A percentile compares a stretch with the other conserved stretches of the same genome.
phyloP scores from a whole-genome alignment of 2,329 filamentous ascomycete species.

The Cladorrhinum sp. region DNA sequence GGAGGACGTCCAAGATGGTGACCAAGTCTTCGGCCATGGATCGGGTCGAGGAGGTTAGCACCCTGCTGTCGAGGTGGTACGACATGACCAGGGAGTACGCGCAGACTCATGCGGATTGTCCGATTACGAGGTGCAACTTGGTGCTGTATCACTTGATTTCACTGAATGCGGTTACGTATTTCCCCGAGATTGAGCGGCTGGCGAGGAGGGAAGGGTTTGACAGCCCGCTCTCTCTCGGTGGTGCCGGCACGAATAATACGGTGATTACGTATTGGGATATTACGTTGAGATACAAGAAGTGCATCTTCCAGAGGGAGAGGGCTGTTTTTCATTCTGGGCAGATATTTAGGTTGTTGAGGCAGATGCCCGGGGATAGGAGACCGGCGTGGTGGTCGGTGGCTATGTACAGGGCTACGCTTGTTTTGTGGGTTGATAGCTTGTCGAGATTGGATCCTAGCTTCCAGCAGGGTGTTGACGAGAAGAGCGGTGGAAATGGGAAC shows the following conservation, averaged over 20 bases:
- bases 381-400: constrained; percentile 71
- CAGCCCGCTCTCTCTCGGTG: background rate
- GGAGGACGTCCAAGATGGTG: constrained; percentile 42
- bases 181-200: constrained; percentile 64
- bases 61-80: constrained; percentile 64
- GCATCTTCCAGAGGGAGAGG: constrained; percentile 61
- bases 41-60: constrained; percentile 62
- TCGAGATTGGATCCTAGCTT: constrained; percentile 44
- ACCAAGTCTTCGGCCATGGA: constrained; percentile 59
- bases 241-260: constrained; percentile 33
- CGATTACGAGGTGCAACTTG: constrained; percentile 61
- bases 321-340: constrained; percentile 67
- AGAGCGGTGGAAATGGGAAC: constrained; percentile 6
- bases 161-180: constrained; percentile 65
- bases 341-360: constrained; percentile 57
- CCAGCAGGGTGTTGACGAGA: constrained; percentile 25
- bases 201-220: constrained; percentile 52
- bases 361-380: constrained; percentile 57
- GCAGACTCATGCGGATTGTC: constrained; percentile 54
- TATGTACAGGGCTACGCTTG: constrained; percentile 63
- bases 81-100: constrained; percentile 56
- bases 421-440: constrained; percentile 62
- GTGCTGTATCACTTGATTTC: constrained; percentile 69
- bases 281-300: constrained; percentile 56
- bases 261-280: constrained; percentile 55